Base-by-base conservation (phyloP, 2,329 filamentous ascomycete genomes). In the Trichoderma asperellum region DNA sequence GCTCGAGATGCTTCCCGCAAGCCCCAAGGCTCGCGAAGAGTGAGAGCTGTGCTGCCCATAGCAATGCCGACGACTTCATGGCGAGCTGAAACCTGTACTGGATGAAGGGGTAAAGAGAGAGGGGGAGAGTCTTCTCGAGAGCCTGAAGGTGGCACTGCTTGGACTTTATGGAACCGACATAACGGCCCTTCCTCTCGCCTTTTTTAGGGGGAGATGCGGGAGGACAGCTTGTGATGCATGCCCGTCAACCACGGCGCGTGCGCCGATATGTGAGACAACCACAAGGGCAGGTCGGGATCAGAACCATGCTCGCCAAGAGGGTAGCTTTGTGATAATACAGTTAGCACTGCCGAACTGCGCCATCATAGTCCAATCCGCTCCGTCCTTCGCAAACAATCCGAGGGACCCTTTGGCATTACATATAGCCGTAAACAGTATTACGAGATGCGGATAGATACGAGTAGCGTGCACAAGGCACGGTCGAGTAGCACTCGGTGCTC, bases 1-100 rank as follows among this genome's bases (percentile, higher is more conserved):
- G 72, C 61, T 80, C 78, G 21, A 80, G 56, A 12, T 72, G 62
- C 40, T 76, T 68, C 12, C 72, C 71, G 60, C 73, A 71, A 11
- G 72, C 68, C 6, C 72, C 70, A 32, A 78, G 69, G 64, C 73
- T 68, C 24, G 73, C 74, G 66, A 79, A 68, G 53, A 73, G 74
- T 67, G 63, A 69, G 47, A 73, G 74, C 68, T 59, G 70, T 5
- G 66, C 68, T n/a, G 62, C 53, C 53, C 71, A 66, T 14, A 74
- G 68, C 12, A 71, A 21, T 34, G 61, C 62, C 40, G 68, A 52
- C 27, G 68, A 52, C 29, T 67, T 67, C 73, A 73, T 74, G 27
- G 40, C 71, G 63, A 16, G 61, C 35, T 57, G 37, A 47, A 34
- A n/a, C 2, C 14, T n/a, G 35, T 56, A 27, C 27, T 16, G 24